Evolutionary conservation across 352 stramenopile genomes (phyloP).

Genomic region (Phytophthora multivora): DNA sequence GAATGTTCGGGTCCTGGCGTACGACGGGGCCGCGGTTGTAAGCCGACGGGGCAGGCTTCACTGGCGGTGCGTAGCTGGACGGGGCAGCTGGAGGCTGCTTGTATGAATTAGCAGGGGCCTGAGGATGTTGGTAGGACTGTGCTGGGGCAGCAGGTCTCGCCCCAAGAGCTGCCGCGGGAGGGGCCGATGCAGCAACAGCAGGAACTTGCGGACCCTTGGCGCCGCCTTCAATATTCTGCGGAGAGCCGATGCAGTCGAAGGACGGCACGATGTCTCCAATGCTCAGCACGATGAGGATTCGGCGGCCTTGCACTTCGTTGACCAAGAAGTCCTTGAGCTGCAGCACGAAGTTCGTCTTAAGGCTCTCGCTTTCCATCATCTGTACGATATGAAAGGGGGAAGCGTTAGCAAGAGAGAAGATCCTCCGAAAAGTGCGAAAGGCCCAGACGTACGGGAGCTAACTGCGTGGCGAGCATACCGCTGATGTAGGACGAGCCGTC

Average conservation of each 20-base stretch:
- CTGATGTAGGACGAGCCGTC: slow-evolving; percentile 84
- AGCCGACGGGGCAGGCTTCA: slow-evolving; percentile 35
- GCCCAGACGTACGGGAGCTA: slow-evolving; percentile 60
- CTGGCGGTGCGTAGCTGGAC: slow-evolving; percentile 32
- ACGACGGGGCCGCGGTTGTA: slow-evolving; percentile 84
- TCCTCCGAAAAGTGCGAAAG: neutral
- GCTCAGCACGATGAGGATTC: slow-evolving; percentile 86
- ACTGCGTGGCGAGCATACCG: slow-evolving; percentile 85
- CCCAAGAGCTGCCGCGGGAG: slow-evolving; percentile 30
- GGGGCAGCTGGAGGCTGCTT: slow-evolving; percentile 30
- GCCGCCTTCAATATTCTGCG: slow-evolving; percentile 77
- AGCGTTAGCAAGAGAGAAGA: neutral
- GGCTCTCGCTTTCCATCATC: slow-evolving; percentile 83
- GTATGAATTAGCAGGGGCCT: slow-evolving; percentile 29
- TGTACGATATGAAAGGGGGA: slow-evolving; percentile 11
- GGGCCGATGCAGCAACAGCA: slow-evolving; percentile 23
- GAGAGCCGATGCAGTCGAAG: slow-evolving; percentile 76
- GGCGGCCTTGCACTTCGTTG: slow-evolving; percentile 84
- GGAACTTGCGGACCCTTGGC: slow-evolving; percentile 46
- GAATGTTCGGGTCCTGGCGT: slow-evolving; percentile 82
- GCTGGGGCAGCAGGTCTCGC: slow-evolving; percentile 30
- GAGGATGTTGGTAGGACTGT: slow-evolving; percentile 48
- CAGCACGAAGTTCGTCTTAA: slow-evolving; percentile 86
- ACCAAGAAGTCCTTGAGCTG: slow-evolving; percentile 85
- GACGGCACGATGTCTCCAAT: slow-evolving; percentile 78